phyloP scores from a whole-genome alignment of 345 rosid species.

The Gossypium thurberi region DNA sequence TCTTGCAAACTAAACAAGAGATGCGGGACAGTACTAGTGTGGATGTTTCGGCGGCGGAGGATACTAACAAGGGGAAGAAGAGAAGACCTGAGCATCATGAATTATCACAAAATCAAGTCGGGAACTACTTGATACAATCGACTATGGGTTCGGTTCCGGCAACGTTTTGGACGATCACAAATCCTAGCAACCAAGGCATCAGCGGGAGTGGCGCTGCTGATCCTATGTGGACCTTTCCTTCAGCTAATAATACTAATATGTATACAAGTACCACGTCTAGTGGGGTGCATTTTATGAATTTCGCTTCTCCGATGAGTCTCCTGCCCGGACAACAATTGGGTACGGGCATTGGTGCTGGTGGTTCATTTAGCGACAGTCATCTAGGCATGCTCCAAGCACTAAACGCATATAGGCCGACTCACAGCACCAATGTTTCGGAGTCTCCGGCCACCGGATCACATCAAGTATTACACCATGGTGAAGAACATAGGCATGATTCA shows the following conservation, averaged over 20 bases:
- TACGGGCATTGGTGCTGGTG: no score
- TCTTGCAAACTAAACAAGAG: slow-evolving; percentile 36
- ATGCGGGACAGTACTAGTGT: slow-evolving; percentile 12
- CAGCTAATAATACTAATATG: slow-evolving; percentile 7
- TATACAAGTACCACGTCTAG: slow-evolving; percentile 31
- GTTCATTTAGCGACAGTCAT: no score
- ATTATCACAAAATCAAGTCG: slow-evolving; percentile 32
- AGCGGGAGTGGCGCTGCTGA: slow-evolving; percentile 32
- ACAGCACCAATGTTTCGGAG: slow-evolving; percentile 20
- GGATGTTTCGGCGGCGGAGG: slow-evolving; percentile 18
- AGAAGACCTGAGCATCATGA: slow-evolving; percentile 20
- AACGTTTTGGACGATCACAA: slow-evolving; percentile 55
- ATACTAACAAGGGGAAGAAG: slow-evolving; percentile 19
- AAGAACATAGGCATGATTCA: slow-evolving; percentile 33
- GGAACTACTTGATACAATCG: slow-evolving; percentile 47
- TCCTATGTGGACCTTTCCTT: slow-evolving; percentile 23
- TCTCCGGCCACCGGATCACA: slow-evolving; percentile 26
- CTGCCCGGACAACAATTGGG: slow-evolving; percentile 45
- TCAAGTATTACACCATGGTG: slow-evolving; percentile 36
- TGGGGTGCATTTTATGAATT: slow-evolving; percentile 74
- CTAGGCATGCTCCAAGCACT: slow-evolving; percentile 52
- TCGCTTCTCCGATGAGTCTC: slow-evolving; percentile 59
- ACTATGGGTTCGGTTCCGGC: slow-evolving; percentile 47
- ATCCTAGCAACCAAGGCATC: slow-evolving; percentile 29
- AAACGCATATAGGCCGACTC: slow-evolving; percentile 48